A percentile compares a stretch with the other conserved stretches of the same genome.
Evolutionary conservation across 148 eudicot genomes (phyloP).

Genomic region (Rhododendron henanense): DNA sequence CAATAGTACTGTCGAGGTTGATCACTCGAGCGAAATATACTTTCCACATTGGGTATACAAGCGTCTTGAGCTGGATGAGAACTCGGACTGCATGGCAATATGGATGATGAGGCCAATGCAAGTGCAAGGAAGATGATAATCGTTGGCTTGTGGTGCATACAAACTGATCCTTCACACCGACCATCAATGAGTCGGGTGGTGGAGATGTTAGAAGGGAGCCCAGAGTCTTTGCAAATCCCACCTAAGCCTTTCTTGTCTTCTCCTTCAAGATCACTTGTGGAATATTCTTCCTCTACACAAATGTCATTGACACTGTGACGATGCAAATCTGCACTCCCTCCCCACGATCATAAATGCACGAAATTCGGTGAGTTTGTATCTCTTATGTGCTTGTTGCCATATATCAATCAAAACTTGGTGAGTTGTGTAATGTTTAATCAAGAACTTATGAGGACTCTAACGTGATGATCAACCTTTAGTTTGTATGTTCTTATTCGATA

Average conservation of each 20-base stretch:
- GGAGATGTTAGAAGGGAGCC: conserved; percentile 7
- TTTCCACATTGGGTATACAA: neutral
- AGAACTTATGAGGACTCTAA: no score
- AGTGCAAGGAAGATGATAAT: conserved; percentile 2
- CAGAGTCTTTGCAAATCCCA: neutral
- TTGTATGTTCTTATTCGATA: no score
- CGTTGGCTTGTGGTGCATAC: conserved; percentile 7
- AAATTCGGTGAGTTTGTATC: no score
- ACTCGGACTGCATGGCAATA: neutral
- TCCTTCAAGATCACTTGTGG: neutral
- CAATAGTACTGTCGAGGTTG: neutral
- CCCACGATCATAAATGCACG: no score
- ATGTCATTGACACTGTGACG: neutral
- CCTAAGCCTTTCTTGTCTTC: neutral
- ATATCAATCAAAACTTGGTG: no score
- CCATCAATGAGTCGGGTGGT: conserved; percentile 1
- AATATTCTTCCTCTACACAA: neutral
- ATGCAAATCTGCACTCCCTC: no score
- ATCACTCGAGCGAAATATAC: neutral
- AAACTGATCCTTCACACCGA: neutral
- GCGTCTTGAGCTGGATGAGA: neutral
- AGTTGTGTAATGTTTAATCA: no score
- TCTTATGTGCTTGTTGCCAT: no score
- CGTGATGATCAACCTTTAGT: no score
- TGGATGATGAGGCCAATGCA: neutral